These are phyloP conservation scores for Eucalyptus globulus DNA, from an alignment of 345 rosid genomes.

Conservation along the genomic window DNA sequence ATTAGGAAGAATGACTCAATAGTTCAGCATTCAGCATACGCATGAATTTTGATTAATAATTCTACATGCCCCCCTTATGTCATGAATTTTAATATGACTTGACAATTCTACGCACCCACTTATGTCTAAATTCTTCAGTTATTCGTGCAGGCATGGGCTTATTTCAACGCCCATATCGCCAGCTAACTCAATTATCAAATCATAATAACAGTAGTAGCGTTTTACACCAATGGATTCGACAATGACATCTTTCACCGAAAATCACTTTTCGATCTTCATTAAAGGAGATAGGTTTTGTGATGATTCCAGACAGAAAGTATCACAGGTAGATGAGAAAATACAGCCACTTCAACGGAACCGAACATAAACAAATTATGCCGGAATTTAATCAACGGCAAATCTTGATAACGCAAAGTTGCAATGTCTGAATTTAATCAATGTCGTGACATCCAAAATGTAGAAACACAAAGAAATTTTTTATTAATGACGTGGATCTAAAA, in stretches of 20 bases:
- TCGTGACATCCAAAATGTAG: neutral
- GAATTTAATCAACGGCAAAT: neutral
- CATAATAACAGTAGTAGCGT: neutral
- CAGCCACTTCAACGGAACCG: neutral
- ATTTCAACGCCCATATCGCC: neutral
- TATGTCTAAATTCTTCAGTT: neutral
- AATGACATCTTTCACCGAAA: accelerated
- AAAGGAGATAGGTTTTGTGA: neutral
- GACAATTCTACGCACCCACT: neutral
- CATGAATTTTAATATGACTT: neutral
- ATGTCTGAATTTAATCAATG: neutral
- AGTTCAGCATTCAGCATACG: neutral
- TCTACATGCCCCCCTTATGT: neutral
- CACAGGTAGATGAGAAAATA: neutral
- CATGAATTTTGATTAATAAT: neutral
- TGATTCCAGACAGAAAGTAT: neutral
- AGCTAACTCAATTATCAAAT: neutral
- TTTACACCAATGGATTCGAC: neutral
- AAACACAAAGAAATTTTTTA: neutral
- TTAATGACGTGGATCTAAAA: neutral
- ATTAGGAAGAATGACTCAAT: neutral
- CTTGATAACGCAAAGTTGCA: neutral
- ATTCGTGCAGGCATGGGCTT: neutral
- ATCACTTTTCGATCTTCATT: neutral
- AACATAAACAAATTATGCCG: neutral